Evolutionary conservation across 169 alveolate species (phyloP).

Genomic region (Babesia sp.): DNA sequence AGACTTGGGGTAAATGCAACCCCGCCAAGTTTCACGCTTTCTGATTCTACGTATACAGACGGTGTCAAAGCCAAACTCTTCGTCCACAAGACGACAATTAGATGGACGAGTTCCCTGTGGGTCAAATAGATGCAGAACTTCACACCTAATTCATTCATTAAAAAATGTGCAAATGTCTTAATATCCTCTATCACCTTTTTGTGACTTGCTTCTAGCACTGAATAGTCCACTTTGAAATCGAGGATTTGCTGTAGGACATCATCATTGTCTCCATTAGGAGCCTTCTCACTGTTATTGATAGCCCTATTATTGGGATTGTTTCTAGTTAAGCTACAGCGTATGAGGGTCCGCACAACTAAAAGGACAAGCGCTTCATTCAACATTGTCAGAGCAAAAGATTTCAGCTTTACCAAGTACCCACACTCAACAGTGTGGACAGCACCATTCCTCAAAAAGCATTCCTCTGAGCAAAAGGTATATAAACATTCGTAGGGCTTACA

Average conservation of each 20-base stretch:
- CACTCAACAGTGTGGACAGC: slow-evolving; percentile 86
- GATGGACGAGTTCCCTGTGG: slow-evolving; percentile 74
- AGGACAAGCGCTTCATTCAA: slow-evolving; percentile 46
- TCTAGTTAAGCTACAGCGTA: slow-evolving; percentile 35
- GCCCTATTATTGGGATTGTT: slow-evolving; percentile 71
- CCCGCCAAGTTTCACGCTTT: slow-evolving; percentile 74
- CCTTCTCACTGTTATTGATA: slow-evolving; percentile 63
- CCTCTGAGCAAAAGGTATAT: slow-evolving; percentile 84
- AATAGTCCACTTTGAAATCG: slow-evolving; percentile 65
- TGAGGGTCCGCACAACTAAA: slow-evolving; percentile 44
- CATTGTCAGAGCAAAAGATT: slow-evolving; percentile 25
- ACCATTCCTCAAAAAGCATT: slow-evolving; percentile 80
- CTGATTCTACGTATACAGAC: slow-evolving; percentile 71
- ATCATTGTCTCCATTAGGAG: slow-evolving; percentile 18
- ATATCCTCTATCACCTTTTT: slow-evolving; percentile 64
- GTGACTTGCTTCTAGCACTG: slow-evolving; percentile 67
- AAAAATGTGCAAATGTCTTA: slow-evolving; percentile 70
- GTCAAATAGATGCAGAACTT: slow-evolving; percentile 75
- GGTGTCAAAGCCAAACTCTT: slow-evolving; percentile 76
- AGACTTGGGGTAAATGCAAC: slow-evolving; percentile 68
- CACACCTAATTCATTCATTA: slow-evolving; percentile 74
- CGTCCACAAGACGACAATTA: slow-evolving; percentile 78
- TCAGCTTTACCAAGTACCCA: slow-evolving; percentile 60
- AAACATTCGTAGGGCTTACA: slow-evolving; percentile 84
- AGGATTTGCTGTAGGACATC: slow-evolving; percentile 67